Percentiles rank a stretch among this genome's conserved stretches.
Conservation (phyloP, 1,284 basidiomycete genomes). For the Stereum hirsutum region DNA sequence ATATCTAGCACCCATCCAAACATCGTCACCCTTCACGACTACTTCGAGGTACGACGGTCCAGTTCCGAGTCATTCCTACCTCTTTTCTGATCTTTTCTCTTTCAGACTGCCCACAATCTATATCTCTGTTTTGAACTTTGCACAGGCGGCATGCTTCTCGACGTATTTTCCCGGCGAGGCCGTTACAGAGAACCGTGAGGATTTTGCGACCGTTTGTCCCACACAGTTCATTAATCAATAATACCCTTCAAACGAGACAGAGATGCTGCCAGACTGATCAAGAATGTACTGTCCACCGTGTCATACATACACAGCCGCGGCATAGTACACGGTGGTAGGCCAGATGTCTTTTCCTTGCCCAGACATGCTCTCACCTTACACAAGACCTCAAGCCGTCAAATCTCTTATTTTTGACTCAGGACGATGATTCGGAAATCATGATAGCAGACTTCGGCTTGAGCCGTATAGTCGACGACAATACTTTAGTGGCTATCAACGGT, state of each 20-base stretch:
- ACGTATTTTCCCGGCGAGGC: too few species aligned
- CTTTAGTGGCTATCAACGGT: too few species aligned
- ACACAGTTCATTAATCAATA: too few species aligned
- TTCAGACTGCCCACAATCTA: too few species aligned
- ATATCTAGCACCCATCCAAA: slow-evolving; percentile 88
- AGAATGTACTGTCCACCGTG: slow-evolving; percentile 82
- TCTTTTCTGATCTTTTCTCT: too few species aligned
- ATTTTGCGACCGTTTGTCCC: too few species aligned
- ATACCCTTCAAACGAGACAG: slow-evolving; percentile 45
- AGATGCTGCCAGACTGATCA: slow-evolving; percentile 85
- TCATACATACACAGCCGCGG: slow-evolving; percentile 89
- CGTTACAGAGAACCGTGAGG: too few species aligned
- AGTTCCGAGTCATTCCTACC: too few species aligned
- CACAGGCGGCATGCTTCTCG: too few species aligned
- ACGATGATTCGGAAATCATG: slow-evolving; percentile 91
- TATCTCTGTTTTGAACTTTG: too few species aligned
- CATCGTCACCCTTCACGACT: slow-evolving; percentile 90
- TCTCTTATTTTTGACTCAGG: slow-evolving; percentile 84
- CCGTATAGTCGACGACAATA: slow-evolving; percentile 85
- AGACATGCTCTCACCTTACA: too few species aligned
- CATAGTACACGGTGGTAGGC: slow-evolving; percentile 88
- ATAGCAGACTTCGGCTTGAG: slow-evolving; percentile 96
- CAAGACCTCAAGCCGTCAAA: slow-evolving; percentile 96
- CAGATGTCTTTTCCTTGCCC: not conserved
- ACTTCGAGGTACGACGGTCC: too few species aligned